phyloP scores from a whole-genome alignment of 768 basidiomycete genomes.

The Lactarius deliciosus region DNA sequence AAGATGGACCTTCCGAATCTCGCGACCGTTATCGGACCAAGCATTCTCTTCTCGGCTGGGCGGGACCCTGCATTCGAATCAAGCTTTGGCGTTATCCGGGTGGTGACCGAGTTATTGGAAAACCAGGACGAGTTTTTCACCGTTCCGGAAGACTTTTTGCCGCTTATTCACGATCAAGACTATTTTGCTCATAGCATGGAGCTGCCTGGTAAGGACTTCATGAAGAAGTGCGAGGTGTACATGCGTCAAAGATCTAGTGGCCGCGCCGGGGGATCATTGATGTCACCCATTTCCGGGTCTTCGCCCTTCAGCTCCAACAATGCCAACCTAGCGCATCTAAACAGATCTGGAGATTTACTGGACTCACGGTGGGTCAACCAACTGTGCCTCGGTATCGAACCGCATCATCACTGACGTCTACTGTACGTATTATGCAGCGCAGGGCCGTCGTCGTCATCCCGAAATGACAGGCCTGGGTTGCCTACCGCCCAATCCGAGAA shows the following conservation, averaged over 20 bases:
- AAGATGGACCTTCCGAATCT: conserved; percentile 98
- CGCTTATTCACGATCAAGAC: conserved; percentile 88
- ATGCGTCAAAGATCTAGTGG: conserved; percentile 66
- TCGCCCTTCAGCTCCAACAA: conserved; percentile 43
- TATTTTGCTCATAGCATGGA: conserved; percentile 88
- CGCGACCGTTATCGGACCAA: conserved; percentile 97
- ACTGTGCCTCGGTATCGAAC: background rate
- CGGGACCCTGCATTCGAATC: conserved; percentile 88
- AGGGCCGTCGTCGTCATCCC: conserved; percentile 6
- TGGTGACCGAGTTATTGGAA: conserved; percentile 83
- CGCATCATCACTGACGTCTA: background rate
- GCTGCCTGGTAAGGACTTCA: conserved; percentile 89
- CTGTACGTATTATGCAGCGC: conserved; percentile 3
- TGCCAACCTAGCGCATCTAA: conserved; percentile 26
- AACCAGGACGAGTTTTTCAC: conserved; percentile 94
- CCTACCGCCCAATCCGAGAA: conserved; percentile 25
- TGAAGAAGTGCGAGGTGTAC: conserved; percentile 95
- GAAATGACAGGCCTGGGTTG: conserved; percentile 19
- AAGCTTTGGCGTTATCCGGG: conserved; percentile 84
- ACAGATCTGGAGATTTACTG: conserved; percentile 21
- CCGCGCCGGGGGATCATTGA: conserved; percentile 44
- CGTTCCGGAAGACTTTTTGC: conserved; percentile 87
- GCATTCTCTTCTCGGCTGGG: conserved; percentile 88
- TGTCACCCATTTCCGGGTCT: conserved; percentile 39
- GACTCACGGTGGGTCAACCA: conserved; percentile 25